Percentiles rank a stretch among this genome's conserved stretches.
Evolutionary conservation across 257 asterid species (phyloP).

Genomic region (Ballota nigra): DNA sequence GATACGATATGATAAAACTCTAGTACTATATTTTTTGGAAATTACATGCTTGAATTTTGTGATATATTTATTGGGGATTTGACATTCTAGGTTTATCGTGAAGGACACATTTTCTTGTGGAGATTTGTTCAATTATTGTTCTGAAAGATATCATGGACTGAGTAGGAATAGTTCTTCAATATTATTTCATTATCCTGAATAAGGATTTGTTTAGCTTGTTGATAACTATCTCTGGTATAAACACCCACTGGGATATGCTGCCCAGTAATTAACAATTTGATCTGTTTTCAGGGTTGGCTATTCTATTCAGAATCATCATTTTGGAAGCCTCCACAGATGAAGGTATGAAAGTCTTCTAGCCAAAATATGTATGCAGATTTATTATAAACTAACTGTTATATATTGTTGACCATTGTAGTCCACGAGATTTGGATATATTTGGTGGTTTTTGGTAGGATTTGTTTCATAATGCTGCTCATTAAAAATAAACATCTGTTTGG

Average conservation of each 20-base stretch:
- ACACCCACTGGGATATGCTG: background rate
- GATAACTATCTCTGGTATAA: conserved; percentile 2
- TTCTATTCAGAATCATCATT: conserved; percentile 84
- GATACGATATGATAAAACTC: background rate
- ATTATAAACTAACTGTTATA: background rate
- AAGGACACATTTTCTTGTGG: background rate
- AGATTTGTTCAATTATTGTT: background rate
- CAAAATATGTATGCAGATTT: background rate
- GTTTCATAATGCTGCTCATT: background rate
- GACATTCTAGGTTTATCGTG: background rate
- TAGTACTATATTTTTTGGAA: background rate
- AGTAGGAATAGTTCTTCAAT: background rate
- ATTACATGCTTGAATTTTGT: background rate
- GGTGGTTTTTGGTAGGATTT: background rate
- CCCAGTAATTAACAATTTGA: conserved; percentile 8
- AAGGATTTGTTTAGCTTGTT: conserved; percentile 9
- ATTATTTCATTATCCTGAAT: background rate
- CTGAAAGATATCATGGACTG: background rate
- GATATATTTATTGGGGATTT: background rate
- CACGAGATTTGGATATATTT: background rate
- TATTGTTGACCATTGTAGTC: background rate
- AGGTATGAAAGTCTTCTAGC: conserved; percentile 41
- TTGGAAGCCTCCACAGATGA: conserved; percentile 98
- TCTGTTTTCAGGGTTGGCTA: conserved; percentile 85
- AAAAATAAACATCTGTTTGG: background rate